phyloP scores from a whole-genome alignment of 2,329 filamentous ascomycete genomes.

The Epicoccum sorghinum region DNA sequence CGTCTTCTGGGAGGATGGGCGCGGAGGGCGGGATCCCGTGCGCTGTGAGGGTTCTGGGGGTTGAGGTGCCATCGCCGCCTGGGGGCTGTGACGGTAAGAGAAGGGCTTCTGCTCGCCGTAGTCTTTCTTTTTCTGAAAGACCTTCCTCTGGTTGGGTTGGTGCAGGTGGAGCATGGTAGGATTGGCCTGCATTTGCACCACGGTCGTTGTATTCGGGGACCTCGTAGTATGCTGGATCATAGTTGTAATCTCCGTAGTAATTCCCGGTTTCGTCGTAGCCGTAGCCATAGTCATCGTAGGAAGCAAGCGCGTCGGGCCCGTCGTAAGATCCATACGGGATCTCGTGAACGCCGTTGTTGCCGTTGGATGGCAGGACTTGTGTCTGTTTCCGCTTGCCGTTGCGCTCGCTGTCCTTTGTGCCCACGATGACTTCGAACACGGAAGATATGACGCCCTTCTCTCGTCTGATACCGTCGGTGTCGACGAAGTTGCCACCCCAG shows the following conservation, averaged over 20 bases:
- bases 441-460: conserved; percentile 92
- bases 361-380: conserved; percentile 16
- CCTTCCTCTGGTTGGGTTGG: conserved; percentile 62
- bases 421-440: conserved; percentile 84
- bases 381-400: conserved; percentile 54
- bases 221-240: conserved; percentile 41
- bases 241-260: conserved; percentile 38
- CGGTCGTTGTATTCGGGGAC: conserved; percentile 36
- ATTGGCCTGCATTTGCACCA: conserved; percentile 50
- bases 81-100: conserved; percentile 82
- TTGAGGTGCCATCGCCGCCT: conserved; percentile 50
- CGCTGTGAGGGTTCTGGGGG: conserved; percentile 47
- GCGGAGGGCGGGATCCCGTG: conserved; percentile 43
- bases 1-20: conserved; percentile 43
- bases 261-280: conserved; percentile 41
- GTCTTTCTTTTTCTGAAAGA: conserved; percentile 80
- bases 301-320: conserved; percentile 20
- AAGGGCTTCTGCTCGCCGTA: conserved; percentile 77
- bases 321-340: conserved; percentile 26
- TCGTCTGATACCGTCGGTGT: conserved; percentile 83
- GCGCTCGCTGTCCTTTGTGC: conserved; percentile 76
- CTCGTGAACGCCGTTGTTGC: conserved; percentile 28
- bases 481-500: conserved; percentile 74
- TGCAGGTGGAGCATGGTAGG: conserved; percentile 60
- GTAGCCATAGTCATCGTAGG: conserved; percentile 33